Base-by-base conservation (phyloP, 768 basidiomycete genomes). In the Leccinum uliginosum region DNA sequence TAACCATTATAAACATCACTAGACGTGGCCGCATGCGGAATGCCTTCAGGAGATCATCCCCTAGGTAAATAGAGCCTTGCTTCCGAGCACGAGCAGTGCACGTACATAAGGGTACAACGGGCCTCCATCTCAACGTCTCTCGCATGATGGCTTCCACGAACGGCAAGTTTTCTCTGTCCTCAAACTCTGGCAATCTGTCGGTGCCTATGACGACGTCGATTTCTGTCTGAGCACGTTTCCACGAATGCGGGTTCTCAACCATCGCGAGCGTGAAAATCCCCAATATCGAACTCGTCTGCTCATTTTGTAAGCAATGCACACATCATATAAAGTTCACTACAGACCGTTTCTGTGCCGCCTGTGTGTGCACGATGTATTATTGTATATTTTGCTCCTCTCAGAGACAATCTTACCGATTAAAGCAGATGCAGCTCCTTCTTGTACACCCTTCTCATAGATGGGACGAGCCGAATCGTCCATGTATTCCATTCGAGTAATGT, bases 1-100 rank as follows among this genome's bases (percentile, higher is more conserved):
- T 78, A 79, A 15, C 75, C 73, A 34, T 71, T 64, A 59, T 78
- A 78, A 15, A 70, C 55, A 47, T 78, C 76, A 55, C 75, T 75
- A 47, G 68, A 59, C 1, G 74, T 75, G 5, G 61, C 24, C 6
- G 57, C 45, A 54, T 72, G 72, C 6, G 68, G 64, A 32, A 32
- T 32, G 12, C 32, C 32, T 32, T 32, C 12, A 32, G 3, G 12
- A 38, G 70, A 50, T 44, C 21, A 21, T 9, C 10, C n/a, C n/a
- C n/a, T n/a, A n/a, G n/a, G 1, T 10, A 12, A 45, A 8, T 9
- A 27, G 26, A 35, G 26, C 29, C n/a, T n/a, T 3, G 21, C 10
- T 19, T 52, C 26, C 15, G 1, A n/a, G n/a, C n/a, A n/a, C n/a
- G n/a, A n/a, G n/a, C n/a, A n/a, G n/a, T n/a, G 38, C 3, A 12